These are phyloP conservation scores for Solanum dulcamara DNA, from an alignment of 257 asterid genomes.

Conservation along the genomic window DNA sequence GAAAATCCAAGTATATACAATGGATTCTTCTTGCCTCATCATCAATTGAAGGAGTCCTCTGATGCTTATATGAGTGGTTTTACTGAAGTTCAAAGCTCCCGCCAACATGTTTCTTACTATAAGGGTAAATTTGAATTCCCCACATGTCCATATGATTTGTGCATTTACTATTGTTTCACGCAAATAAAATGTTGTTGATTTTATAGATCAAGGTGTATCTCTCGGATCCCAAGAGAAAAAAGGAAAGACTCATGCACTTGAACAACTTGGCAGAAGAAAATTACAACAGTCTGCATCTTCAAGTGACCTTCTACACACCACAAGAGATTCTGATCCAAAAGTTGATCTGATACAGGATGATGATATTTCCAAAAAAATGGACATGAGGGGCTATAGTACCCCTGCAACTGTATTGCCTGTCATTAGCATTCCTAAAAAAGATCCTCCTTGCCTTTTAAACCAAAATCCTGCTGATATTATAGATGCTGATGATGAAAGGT, in stretches of 20 bases:
- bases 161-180: not conserved
- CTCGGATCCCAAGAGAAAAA: not conserved
- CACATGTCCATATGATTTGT: not conserved
- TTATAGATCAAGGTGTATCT: conserved; percentile 3
- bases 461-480: conserved; percentile 69
- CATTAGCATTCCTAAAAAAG: not conserved
- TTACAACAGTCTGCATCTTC: not conserved
- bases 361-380: not conserved
- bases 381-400: not conserved
- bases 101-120: not conserved
- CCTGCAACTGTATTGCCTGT: not conserved
- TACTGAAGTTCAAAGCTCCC: not conserved
- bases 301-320: not conserved
- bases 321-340: not conserved
- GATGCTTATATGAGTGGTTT: not conserved
- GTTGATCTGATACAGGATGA: not conserved
- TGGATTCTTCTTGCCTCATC: not conserved
- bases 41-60: not conserved
- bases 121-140: not conserved
- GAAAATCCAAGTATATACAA: conserved; percentile 4
- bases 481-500: conserved; percentile 38
- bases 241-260: not conserved
- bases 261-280: not conserved
- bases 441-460: conserved; percentile 15
- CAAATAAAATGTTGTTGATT: not conserved